A percentile compares a stretch with the other conserved stretches of the same genome.
phyloP scores from a whole-genome alignment of 345 rosid species.

The Salix udensis region DNA sequence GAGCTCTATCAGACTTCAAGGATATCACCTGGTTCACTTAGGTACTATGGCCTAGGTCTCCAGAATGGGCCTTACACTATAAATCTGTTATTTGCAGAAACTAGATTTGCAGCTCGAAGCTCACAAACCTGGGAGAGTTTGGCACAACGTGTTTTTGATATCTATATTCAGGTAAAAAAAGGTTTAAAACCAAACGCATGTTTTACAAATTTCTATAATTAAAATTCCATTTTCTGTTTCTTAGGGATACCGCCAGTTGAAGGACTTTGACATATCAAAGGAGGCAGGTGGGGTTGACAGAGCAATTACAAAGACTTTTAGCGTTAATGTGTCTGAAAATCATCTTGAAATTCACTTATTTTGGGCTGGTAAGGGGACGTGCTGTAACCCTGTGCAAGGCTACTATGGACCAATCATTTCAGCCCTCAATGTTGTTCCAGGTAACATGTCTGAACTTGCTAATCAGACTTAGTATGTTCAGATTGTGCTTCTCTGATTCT shows the following conservation, averaged over 20 bases:
- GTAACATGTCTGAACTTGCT: conserved; percentile 11
- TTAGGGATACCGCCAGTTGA: conserved; percentile 22
- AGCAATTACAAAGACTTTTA: conserved; percentile 28
- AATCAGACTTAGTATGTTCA: background rate
- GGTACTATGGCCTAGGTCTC: conserved; percentile 44
- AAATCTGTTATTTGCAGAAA: conserved; percentile 50
- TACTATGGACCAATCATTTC: conserved; percentile 56
- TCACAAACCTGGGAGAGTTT: conserved; percentile 39
- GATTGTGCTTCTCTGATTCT: background rate
- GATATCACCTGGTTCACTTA: conserved; percentile 34
- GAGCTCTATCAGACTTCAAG: conserved; percentile 42
- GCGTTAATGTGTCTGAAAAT: conserved; percentile 42
- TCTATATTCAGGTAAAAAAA: conserved; percentile 16
- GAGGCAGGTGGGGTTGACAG: conserved; percentile 27
- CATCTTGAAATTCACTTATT: conserved; percentile 53
- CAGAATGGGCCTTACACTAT: conserved; percentile 32
- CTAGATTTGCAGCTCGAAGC: conserved; percentile 30
- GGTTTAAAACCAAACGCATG: background rate
- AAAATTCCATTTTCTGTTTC: background rate
- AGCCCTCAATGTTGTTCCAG: conserved; percentile 33
- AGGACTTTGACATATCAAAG: conserved; percentile 35
- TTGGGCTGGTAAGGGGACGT: conserved; percentile 70
- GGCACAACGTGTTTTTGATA: conserved; percentile 38
- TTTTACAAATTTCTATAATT: background rate
- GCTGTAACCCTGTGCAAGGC: conserved; percentile 47